Percentiles rank a stretch among this genome's conserved stretches.
Conservation (phyloP, 495 filamentous ascomycete genomes). For the Aspergillus panamensis region DNA sequence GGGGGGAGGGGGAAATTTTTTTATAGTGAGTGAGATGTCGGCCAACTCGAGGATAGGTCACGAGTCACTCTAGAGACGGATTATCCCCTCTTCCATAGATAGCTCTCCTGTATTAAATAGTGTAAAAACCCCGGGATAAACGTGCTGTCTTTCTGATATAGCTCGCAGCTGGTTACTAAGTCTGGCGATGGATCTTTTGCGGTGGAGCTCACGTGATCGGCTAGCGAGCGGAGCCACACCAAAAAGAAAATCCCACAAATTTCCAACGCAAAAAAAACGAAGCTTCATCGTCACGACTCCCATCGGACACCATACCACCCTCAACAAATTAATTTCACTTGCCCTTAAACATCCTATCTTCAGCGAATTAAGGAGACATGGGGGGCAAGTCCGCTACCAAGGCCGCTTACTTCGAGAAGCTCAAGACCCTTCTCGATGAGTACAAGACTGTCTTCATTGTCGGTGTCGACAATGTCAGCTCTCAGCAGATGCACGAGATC, state of each 20-base stretch:
- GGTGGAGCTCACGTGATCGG: constrained; percentile 34
- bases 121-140: no score
- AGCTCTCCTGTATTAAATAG: no score
- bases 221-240: constrained; percentile 44
- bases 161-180: no score
- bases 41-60: no score
- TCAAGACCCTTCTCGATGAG: constrained; percentile 86
- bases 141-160: no score
- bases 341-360: constrained; percentile 98
- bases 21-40: neutral
- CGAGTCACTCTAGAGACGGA: no score
- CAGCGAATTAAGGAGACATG: constrained; percentile 91
- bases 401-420: constrained; percentile 98
- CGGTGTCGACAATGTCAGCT: constrained; percentile 91
- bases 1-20: constrained; percentile 2
- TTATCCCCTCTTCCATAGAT: no score
- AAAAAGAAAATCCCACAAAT: constrained; percentile 34
- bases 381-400: constrained; percentile 96
- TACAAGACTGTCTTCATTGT: constrained; percentile 98
- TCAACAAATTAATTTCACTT: constrained; percentile 37
- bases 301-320: constrained; percentile 31
- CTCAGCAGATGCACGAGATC: constrained; percentile 99
- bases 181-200: neutral
- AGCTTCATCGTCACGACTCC: constrained; percentile 22
- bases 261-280: constrained; percentile 18